Evolutionary conservation across 2,329 filamentous ascomycete species (phyloP).

Genomic region (Aspergillus brunneoviolaceus): DNA sequence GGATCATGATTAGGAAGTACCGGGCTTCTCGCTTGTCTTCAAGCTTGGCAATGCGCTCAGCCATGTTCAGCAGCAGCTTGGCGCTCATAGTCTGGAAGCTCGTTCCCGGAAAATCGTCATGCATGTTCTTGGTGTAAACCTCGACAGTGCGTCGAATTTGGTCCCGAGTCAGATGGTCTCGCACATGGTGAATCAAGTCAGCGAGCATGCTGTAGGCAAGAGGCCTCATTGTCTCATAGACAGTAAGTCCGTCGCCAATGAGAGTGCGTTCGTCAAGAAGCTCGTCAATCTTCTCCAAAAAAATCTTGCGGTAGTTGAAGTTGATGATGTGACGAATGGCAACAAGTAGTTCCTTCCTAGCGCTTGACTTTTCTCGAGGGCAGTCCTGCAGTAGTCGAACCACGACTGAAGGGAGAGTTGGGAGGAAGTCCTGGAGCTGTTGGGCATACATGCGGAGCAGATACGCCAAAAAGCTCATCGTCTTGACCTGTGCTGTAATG

Average conservation of each 20-base stretch:
- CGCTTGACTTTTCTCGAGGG: constrained; percentile 87
- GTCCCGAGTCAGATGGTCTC: constrained; percentile 80
- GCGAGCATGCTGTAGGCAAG: constrained; percentile 98
- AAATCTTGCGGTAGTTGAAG: constrained; percentile 96
- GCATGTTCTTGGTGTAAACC: constrained; percentile 93
- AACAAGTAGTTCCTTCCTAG: constrained; percentile 90
- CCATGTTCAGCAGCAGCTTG: constrained; percentile 95
- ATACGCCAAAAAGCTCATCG: constrained; percentile 97
- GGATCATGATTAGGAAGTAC: constrained; percentile 93
- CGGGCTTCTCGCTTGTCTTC: constrained; percentile 91
- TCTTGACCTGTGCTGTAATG: constrained; percentile 97
- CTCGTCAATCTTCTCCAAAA: constrained; percentile 90
- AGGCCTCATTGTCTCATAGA: constrained; percentile 94
- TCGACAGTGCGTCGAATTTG: constrained; percentile 96
- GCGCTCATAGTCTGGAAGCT: constrained; percentile 99
- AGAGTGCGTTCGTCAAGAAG: constrained; percentile 89
- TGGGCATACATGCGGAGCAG: constrained; percentile 83
- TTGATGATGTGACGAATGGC: constrained; percentile 98
- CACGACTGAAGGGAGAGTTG: constrained; percentile 80
- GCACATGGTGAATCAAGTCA: constrained; percentile 94
- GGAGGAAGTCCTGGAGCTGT: constrained; percentile 83
- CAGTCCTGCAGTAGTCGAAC: constrained; percentile 91
- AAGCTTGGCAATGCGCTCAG: constrained; percentile 92
- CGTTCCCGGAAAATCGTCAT: constrained; percentile 93
- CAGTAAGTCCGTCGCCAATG: constrained; percentile 92